phyloP scores from a whole-genome alignment of 768 basidiomycete genomes.

The Rhodotorula babjevae region DNA sequence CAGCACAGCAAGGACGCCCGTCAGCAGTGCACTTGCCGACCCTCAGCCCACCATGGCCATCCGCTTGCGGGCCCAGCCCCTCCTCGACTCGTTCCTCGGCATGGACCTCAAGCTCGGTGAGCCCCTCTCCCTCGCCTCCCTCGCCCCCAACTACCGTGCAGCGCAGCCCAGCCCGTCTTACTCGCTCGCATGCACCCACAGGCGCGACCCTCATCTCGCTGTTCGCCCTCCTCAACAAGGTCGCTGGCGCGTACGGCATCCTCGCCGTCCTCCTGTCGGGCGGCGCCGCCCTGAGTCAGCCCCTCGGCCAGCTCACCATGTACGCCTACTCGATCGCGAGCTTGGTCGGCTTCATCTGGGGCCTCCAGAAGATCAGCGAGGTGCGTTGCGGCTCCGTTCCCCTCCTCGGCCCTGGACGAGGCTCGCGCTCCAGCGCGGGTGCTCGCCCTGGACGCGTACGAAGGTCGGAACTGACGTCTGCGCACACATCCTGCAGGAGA shows the following conservation, averaged over 20 bases:
- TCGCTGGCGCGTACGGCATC: constrained; percentile 88
- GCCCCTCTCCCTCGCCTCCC: constrained; percentile 13
- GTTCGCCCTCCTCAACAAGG: constrained; percentile 95
- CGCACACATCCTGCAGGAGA: constrained; percentile 60
- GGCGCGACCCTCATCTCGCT: constrained; percentile 78
- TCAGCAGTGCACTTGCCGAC: not conserved
- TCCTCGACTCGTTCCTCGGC: constrained; percentile 64
- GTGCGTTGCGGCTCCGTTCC: constrained; percentile 52
- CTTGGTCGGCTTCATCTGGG: constrained; percentile 77
- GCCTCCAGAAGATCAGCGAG: constrained; percentile 73
- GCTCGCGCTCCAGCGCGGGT: too few species aligned
- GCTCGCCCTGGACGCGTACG: too few species aligned
- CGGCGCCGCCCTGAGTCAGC: constrained; percentile 53
- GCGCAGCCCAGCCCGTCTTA: too few species aligned
- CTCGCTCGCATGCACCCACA: constrained; percentile 19
- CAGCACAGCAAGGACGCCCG: too few species aligned
- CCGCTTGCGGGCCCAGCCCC: constrained; percentile 8
- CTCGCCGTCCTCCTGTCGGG: constrained; percentile 77
- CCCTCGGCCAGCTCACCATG: constrained; percentile 77
- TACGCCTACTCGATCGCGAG: constrained; percentile 88
- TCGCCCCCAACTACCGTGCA: too few species aligned
- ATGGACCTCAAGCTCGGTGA: constrained; percentile 82
- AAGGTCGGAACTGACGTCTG: too few species aligned
- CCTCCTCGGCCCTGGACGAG: too few species aligned
- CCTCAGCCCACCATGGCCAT: constrained; percentile 4